Conservation (phyloP, 768 basidiomycete species). For the Boletus vermiculosoides region DNA sequence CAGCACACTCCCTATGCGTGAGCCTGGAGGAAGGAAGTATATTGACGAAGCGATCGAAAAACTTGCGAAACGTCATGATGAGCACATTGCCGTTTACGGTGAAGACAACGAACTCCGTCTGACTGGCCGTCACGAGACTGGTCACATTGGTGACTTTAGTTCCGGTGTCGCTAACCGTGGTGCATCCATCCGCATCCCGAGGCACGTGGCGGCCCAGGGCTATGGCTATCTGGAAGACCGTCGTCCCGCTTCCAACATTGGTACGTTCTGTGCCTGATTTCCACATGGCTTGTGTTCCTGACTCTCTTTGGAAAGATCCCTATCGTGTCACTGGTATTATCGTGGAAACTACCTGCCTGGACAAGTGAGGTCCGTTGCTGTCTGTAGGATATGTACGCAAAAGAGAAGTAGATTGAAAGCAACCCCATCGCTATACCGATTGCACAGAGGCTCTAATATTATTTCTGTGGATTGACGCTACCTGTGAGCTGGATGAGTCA, state of each 20-base stretch:
- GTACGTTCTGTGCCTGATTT: constrained; percentile 42
- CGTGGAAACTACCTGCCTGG: constrained; percentile 81
- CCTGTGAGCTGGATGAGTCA: neutral
- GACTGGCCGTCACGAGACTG: constrained; percentile 97
- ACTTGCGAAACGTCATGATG: constrained; percentile 82
- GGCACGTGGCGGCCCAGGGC: constrained; percentile 89
- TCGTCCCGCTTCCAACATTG: constrained; percentile 97
- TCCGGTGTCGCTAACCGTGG: constrained; percentile 98
- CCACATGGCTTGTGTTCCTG: neutral
- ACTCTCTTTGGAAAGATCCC: constrained; percentile 56
- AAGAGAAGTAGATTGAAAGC: constrained; percentile 9
- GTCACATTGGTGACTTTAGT: constrained; percentile 86
- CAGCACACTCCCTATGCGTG: constrained; percentile 92
- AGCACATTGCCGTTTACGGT: constrained; percentile 97
- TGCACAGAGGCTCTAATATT: constrained; percentile 1
- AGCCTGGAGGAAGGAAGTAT: constrained; percentile 86
- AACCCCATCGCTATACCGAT: constrained; percentile 24
- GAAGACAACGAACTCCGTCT: constrained; percentile 97
- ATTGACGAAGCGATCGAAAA: constrained; percentile 96
- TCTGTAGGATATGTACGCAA: constrained; percentile 12
- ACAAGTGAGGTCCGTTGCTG: constrained; percentile 42
- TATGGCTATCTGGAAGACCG: constrained; percentile 96
- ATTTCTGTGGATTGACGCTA: constrained; percentile 9
- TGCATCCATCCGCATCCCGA: constrained; percentile 93
- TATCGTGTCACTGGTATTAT: constrained; percentile 92